Evolutionary conservation across 805 yeast species (phyloP).

Genomic region (Cyberlindnera sargentensis): DNA sequence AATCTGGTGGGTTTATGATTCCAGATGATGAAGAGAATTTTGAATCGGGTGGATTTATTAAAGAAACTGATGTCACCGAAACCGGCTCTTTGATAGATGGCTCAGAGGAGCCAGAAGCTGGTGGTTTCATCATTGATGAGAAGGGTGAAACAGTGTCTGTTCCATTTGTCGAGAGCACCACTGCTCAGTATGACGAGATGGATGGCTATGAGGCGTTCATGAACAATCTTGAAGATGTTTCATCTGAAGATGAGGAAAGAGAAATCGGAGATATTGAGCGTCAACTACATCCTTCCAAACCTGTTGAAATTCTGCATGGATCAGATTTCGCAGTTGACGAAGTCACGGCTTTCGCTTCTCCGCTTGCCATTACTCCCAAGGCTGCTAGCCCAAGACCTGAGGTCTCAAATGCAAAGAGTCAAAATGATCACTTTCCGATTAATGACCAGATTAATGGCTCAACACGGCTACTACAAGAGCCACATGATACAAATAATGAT

Average conservation of each 20-base stretch:
- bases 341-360: background rate
- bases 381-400: too few species aligned
- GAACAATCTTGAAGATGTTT: constrained; percentile 10
- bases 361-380: background rate
- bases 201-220: constrained; percentile 22
- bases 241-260: constrained; percentile 6
- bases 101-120: background rate
- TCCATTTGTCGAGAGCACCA: constrained; percentile 1
- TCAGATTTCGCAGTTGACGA: too few species aligned
- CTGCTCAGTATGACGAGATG: constrained; percentile 5
- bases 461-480: too few species aligned
- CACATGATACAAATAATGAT: background rate
- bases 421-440: too few species aligned
- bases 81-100: too few species aligned
- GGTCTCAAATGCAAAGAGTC: too few species aligned
- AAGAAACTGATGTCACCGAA: background rate
- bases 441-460: background rate
- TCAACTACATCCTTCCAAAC: background rate
- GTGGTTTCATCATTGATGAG: constrained; percentile 1
- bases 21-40: background rate
- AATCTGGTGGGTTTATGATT: too few species aligned
- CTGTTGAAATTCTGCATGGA: background rate
- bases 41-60: background rate
- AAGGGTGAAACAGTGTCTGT: background rate
- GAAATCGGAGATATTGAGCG: background rate